Conservation (phyloP, 2,329 filamentous ascomycete genomes). For the Pseudocercospora eumusae region DNA sequence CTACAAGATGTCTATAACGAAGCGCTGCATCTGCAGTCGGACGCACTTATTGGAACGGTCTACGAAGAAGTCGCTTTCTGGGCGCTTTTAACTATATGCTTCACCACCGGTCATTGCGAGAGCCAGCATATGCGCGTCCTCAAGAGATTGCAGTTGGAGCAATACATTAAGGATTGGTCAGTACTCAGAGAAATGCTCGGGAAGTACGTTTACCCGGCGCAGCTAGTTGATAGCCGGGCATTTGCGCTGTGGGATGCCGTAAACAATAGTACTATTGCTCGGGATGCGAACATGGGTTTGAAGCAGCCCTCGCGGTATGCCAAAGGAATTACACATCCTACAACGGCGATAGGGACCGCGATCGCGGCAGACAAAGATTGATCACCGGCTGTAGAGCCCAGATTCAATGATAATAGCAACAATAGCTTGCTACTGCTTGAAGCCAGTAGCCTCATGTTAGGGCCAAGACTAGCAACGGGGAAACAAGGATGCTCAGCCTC, state of each 20-base stretch:
- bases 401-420: neutral
- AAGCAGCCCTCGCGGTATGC: slow-evolving; percentile 20
- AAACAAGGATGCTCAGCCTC: neutral
- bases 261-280: slow-evolving; percentile 18
- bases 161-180: slow-evolving; percentile 17
- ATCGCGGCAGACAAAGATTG: slow-evolving; percentile 21
- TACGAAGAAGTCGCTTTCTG: slow-evolving; percentile 28
- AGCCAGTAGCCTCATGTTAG: neutral
- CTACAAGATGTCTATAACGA: slow-evolving; percentile 22
- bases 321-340: slow-evolving; percentile 23
- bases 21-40: slow-evolving; percentile 15
- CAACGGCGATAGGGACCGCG: slow-evolving; percentile 17
- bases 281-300: slow-evolving; percentile 13
- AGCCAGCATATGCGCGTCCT: slow-evolving; percentile 23
- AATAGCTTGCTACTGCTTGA: neutral
- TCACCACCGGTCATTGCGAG: slow-evolving; percentile 24
- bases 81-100: slow-evolving; percentile 26
- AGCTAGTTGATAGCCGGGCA: slow-evolving; percentile 19
- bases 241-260: slow-evolving; percentile 26
- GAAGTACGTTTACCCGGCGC: slow-evolving; percentile 18
- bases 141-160: slow-evolving; percentile 21
- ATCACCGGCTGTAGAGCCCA: neutral
- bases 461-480: neutral
- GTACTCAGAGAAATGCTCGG: slow-evolving; percentile 9
- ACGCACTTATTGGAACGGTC: slow-evolving; percentile 24